Conservation (phyloP, 2,329 filamentous ascomycete genomes). For the Cercospora sp. region DNA sequence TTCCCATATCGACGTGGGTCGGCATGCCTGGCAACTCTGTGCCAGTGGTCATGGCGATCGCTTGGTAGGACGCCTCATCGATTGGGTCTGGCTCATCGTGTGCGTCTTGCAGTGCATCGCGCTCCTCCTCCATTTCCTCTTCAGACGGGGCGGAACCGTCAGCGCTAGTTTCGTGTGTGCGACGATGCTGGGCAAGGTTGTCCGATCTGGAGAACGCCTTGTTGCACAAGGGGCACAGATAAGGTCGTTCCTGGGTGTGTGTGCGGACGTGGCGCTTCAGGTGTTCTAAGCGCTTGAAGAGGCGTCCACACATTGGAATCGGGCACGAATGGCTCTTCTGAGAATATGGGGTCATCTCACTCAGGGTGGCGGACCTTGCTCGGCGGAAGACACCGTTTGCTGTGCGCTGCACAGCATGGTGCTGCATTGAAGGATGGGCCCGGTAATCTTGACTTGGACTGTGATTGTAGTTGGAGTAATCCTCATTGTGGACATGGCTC, state of each 20-base stretch:
- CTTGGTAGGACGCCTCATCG: slow-evolving; percentile 31
- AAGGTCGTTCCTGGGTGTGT: slow-evolving; percentile 98
- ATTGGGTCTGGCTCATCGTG: slow-evolving; percentile 60
- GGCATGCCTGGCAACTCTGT: slow-evolving; percentile 39
- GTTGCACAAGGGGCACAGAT: slow-evolving; percentile 95
- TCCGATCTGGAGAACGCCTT: slow-evolving; percentile 98
- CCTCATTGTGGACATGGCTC: slow-evolving; percentile 61
- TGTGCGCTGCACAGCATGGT: slow-evolving; percentile 60
- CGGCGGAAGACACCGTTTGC: slow-evolving; percentile 77
- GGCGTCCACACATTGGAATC: slow-evolving; percentile 94
- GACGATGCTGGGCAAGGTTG: slow-evolving; percentile 90
- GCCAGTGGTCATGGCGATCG: slow-evolving; percentile 34
- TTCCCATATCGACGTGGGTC: slow-evolving; percentile 39
- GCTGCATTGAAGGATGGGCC: slow-evolving; percentile 54
- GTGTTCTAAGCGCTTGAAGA: slow-evolving; percentile 99
- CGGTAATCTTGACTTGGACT: slow-evolving; percentile 46
- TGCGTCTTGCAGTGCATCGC: slow-evolving; percentile 78
- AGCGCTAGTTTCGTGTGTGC: slow-evolving; percentile 76
- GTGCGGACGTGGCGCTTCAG: slow-evolving; percentile 99
- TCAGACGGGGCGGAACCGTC: slow-evolving; percentile 68
- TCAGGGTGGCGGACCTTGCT: slow-evolving; percentile 90
- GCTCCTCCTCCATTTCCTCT: slow-evolving; percentile 85
- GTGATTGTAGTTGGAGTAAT: slow-evolving; percentile 61
- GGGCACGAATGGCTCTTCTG: slow-evolving; percentile 98
- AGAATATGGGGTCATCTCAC: slow-evolving; percentile 94